Conservation (phyloP, 805 yeast genomes). For the Tetrapisispora namnaoensis region DNA sequence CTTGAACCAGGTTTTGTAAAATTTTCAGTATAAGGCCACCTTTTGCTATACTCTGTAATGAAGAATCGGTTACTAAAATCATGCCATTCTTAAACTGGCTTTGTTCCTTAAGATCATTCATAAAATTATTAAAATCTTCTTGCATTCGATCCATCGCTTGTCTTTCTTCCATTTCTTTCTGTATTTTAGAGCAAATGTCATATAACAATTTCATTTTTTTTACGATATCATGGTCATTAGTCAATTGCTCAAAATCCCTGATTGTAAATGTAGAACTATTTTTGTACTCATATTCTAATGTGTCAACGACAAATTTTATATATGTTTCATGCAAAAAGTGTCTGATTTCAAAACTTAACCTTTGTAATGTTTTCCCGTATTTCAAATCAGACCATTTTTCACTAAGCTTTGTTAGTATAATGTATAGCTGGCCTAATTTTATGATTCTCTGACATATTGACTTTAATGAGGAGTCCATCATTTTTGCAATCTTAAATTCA, state of each 20-base stretch:
- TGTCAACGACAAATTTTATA: constrained; percentile 28
- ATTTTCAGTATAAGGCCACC: constrained; percentile 69
- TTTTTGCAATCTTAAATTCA: constrained; percentile 61
- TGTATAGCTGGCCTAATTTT: constrained; percentile 52
- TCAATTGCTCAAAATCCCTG: constrained; percentile 45
- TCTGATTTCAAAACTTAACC: constrained; percentile 54
- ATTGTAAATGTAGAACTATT: constrained; percentile 45
- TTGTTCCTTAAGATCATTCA: constrained; percentile 33
- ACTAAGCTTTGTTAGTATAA: constrained; percentile 48
- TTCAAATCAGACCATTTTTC: constrained; percentile 44
- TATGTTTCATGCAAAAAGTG: constrained; percentile 32
- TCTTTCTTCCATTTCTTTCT: constrained; percentile 35
- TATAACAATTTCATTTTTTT: constrained; percentile 45
- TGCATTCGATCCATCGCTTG: constrained; percentile 27
- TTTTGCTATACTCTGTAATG: constrained; percentile 43
- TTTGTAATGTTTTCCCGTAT: constrained; percentile 67
- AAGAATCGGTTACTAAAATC: constrained; percentile 37
- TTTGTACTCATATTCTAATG: constrained; percentile 46
- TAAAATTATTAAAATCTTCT: constrained; percentile 34
- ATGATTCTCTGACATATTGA: constrained; percentile 55
- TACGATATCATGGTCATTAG: constrained; percentile 30
- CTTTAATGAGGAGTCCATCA: constrained; percentile 63
- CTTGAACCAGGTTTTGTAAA: constrained; percentile 47
- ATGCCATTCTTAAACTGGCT: constrained; percentile 30
- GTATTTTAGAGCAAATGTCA: constrained; percentile 46